Percentiles rank a stretch among this genome's conserved stretches.
Conservation (phyloP, 352 stramenopile genomes). For the Hyaloperonospora arabidopsidis region DNA sequence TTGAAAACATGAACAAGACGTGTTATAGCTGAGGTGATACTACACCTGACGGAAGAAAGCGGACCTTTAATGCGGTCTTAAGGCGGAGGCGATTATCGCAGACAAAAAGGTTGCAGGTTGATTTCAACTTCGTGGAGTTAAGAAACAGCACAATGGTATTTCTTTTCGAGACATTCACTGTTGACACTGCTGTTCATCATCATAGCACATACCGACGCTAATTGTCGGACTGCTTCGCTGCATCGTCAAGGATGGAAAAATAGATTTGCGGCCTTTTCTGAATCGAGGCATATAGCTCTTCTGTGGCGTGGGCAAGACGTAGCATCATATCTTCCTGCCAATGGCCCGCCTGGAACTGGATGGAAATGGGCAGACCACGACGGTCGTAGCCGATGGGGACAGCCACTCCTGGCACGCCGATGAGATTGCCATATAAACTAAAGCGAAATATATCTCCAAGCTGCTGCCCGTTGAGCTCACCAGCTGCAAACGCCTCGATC, state of each 20-base stretch:
- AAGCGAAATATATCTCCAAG: constrained; percentile 72
- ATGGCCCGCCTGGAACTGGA: constrained; percentile 72
- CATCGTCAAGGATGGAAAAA: constrained; percentile 56
- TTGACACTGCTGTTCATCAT: no score
- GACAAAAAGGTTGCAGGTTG: no score
- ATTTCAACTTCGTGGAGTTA: no score
- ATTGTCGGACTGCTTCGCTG: constrained; percentile 18
- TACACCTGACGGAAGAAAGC: no score
- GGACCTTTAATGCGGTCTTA: no score
- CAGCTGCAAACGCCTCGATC: constrained; percentile 31
- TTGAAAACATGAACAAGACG: no score
- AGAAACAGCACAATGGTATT: no score
- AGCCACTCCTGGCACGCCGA: constrained; percentile 70
- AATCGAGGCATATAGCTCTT: constrained; percentile 31
- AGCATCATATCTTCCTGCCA: constrained; percentile 73
- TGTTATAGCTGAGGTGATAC: no score
- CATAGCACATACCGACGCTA: constrained; percentile 1
- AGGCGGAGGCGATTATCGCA: no score
- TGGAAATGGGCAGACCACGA: constrained; percentile 55
- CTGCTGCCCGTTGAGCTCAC: constrained; percentile 51
- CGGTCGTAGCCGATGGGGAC: constrained; percentile 69
- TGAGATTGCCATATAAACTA: constrained; percentile 81
- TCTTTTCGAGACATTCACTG: no score
- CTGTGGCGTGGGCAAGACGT: constrained; percentile 48
- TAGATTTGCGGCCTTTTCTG: constrained; percentile 55